phyloP scores from a whole-genome alignment of 768 basidiomycete species.

The Suillus tomentosus region DNA sequence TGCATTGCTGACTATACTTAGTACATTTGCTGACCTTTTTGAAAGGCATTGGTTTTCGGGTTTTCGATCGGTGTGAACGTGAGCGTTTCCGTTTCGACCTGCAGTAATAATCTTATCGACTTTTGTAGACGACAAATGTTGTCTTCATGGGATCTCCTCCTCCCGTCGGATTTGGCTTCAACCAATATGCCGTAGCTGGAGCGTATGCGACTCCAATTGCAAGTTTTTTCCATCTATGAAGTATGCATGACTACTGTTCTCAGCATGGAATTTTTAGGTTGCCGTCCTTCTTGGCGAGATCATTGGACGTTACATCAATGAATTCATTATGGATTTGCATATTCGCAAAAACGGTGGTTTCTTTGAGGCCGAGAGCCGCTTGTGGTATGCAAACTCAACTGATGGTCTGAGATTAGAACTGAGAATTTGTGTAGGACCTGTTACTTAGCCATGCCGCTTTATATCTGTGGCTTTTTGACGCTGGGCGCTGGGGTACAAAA shows the following conservation, averaged over 20 bases:
- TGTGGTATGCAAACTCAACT: constrained; percentile 34
- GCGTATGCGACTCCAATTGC: constrained; percentile 48
- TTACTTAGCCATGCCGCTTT: constrained; percentile 44
- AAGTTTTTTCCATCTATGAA: constrained; percentile 11
- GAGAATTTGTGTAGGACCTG: constrained; percentile 29
- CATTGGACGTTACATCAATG: constrained; percentile 52
- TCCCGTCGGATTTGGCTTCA: constrained; percentile 51
- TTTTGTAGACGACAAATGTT: constrained; percentile 50
- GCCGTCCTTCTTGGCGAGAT: constrained; percentile 54
- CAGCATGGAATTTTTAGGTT: constrained; percentile 32
- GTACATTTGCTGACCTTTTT: constrained; percentile 4
- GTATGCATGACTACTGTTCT: background rate
- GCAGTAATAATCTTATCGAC: background rate
- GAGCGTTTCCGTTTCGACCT: constrained; percentile 10
- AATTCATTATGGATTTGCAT: constrained; percentile 46
- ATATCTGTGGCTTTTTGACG: constrained; percentile 41
- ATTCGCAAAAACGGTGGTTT: constrained; percentile 51
- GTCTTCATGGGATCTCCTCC: constrained; percentile 51
- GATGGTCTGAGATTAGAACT: background rate
- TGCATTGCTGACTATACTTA: background rate
- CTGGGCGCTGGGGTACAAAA: constrained; percentile 42
- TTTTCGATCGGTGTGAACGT: constrained; percentile 51
- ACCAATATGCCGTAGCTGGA: constrained; percentile 41
- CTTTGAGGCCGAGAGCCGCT: constrained; percentile 52
- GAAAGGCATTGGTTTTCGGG: constrained; percentile 46